Base-by-base conservation (phyloP, 169 alveolate species). In the Plasmodium gonderi region DNA sequence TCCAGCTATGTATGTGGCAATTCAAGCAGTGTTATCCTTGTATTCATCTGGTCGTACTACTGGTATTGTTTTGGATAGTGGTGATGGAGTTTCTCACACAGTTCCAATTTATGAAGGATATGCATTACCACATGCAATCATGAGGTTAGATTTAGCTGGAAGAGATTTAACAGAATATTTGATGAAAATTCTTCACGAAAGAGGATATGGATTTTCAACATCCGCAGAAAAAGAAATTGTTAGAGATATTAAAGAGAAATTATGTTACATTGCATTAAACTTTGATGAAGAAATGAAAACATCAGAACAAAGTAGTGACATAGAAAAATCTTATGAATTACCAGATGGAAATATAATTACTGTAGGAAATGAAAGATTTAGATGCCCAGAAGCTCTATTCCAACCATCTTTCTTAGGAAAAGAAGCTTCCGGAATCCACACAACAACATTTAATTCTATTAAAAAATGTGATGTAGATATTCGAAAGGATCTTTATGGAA, bases 51-150 rank as follows among this genome's bases (percentile, higher is more conserved):
- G 99, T 76, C 98, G 99, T 94, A 99, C 99, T 65, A 99, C 99
- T 60, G 99, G 99, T 72, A 98, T 98, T 60, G 99, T 98, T 45
- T 94, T 99, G 69, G 99, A 99, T 95, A 97, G 99, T 64, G 99
- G 99, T 31, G 99, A 99, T 87, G 99, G 99, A 79, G 99, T 98
- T 14, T 96, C 99, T 8, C 99, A 98, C 96, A 98, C 99, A 29
- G 99, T 98, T 64, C 99, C 99, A 29, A 98, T 99, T 79, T 98
- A 98, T 95, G 99, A 99, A 94, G 99, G 99, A 54, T 99, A 98
- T 95, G 99, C 99, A 38, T 97, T 99, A 80, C 99, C 99, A 36
- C 98, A 97, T 87, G 99, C 99, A 4, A 98, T 99, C 89, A 95
- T 96, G 97, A 96, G 99, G 51, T 95, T 99, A 68, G 99, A 98